Evolutionary conservation across 2,329 filamentous ascomycete genomes (phyloP).

Genomic region (Diatrype stigma): DNA sequence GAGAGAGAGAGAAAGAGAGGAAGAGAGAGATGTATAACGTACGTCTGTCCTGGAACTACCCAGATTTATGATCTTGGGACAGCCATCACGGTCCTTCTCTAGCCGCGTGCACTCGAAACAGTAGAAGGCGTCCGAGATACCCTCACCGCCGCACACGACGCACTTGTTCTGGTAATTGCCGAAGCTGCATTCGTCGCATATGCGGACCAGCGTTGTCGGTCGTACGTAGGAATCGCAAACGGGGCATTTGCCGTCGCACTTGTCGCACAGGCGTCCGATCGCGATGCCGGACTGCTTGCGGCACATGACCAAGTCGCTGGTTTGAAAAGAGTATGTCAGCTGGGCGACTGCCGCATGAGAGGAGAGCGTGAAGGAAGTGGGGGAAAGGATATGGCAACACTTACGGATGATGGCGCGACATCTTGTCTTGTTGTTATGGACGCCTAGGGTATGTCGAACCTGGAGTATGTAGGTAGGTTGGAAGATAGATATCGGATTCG

Average conservation of each 20-base stretch:
- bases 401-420: slow-evolving; percentile 31
- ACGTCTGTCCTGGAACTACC: slow-evolving; percentile 94
- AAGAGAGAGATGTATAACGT: slow-evolving; percentile 26
- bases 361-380: slow-evolving; percentile 7
- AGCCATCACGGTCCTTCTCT: slow-evolving; percentile 95
- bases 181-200: slow-evolving; percentile 99
- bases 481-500: neutral
- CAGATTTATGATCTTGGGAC: slow-evolving; percentile 98
- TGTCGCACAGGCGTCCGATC: slow-evolving; percentile 98
- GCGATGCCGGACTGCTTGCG: slow-evolving; percentile 97
- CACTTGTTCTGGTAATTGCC: slow-evolving; percentile 99
- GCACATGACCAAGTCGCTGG: slow-evolving; percentile 96
- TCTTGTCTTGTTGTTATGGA: slow-evolving; percentile 9
- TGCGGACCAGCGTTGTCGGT: slow-evolving; percentile 92
- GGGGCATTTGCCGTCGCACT: slow-evolving; percentile 98
- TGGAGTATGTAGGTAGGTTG: too few species aligned
- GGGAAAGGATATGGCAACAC: slow-evolving; percentile 17
- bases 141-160: slow-evolving; percentile 96
- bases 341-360: slow-evolving; percentile 1
- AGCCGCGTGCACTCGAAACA: slow-evolving; percentile 97
- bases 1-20: slow-evolving; percentile 37
- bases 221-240: slow-evolving; percentile 99
- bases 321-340: slow-evolving; percentile 20
- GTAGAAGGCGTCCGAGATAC: slow-evolving; percentile 97
- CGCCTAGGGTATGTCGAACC: too few species aligned